A percentile compares a stretch with the other conserved stretches of the same genome.
Conservation (phyloP, 2,329 filamentous ascomycete species). For the Fusarium sp. region DNA sequence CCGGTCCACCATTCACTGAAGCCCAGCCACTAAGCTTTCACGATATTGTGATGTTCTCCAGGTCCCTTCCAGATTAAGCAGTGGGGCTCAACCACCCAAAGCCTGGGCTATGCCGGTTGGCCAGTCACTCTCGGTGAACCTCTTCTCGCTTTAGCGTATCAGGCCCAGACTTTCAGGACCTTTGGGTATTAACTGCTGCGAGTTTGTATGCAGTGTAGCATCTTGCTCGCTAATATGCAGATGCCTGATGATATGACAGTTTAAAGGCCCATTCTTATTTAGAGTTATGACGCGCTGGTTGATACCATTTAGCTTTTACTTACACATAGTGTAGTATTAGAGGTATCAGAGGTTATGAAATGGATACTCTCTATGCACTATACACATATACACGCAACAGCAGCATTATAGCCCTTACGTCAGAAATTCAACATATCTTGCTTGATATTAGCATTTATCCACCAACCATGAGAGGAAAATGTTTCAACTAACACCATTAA, state of each 20-base stretch:
- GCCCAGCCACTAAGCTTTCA: conserved; percentile 37
- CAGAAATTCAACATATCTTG: too few species aligned
- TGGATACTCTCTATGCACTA: too few species aligned
- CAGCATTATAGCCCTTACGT: too few species aligned
- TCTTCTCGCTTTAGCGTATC: conserved; percentile 38
- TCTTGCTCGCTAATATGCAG: neutral
- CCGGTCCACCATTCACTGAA: conserved; percentile 40
- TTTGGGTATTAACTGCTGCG: neutral
- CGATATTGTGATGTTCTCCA: conserved; percentile 20
- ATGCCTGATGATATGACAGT: neutral
- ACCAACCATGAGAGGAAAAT: too few species aligned
- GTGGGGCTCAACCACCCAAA: conserved; percentile 42
- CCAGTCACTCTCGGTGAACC: conserved; percentile 48
- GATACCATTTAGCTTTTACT: too few species aligned
- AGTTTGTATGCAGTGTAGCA: neutral
- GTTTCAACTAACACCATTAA: too few species aligned
- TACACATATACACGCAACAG: too few species aligned
- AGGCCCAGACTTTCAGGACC: neutral
- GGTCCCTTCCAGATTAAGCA: conserved; percentile 33
- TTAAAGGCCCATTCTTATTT: too few species aligned
- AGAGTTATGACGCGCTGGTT: too few species aligned
- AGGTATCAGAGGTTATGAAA: too few species aligned
- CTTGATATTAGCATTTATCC: too few species aligned
- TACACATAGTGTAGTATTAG: too few species aligned
- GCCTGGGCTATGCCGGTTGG: conserved; percentile 30